phyloP scores from a whole-genome alignment of 1,284 basidiomycete species.

The Ustilago xerochloae region DNA sequence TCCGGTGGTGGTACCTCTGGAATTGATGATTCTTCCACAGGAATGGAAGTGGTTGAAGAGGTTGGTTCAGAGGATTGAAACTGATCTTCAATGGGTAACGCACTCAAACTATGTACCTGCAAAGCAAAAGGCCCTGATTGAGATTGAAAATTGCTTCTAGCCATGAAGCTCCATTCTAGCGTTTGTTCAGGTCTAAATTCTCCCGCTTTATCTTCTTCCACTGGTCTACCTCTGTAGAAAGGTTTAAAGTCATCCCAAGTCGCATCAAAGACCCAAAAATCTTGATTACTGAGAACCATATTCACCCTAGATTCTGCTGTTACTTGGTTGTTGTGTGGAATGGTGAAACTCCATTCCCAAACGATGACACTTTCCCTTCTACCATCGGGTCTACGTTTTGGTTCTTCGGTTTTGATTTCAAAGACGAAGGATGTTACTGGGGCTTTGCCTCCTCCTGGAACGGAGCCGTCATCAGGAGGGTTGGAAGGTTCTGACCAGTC shows the following conservation, averaged over 20 bases:
- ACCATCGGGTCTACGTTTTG: slow-evolving; percentile 66
- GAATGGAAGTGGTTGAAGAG: not conserved
- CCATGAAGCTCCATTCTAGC: slow-evolving; percentile 60
- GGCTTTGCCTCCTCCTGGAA: slow-evolving; percentile 36
- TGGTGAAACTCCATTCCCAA: slow-evolving; percentile 70
- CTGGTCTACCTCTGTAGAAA: slow-evolving; percentile 70
- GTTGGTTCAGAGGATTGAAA: not conserved
- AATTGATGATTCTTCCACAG: not conserved
- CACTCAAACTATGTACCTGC: slow-evolving; percentile 39
- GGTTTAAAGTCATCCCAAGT: slow-evolving; percentile 69
- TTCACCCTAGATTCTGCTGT: slow-evolving; percentile 7
- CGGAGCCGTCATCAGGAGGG: slow-evolving; percentile 9
- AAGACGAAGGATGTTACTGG: slow-evolving; percentile 68
- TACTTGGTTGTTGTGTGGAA: slow-evolving; percentile 21
- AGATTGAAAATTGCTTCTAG: slow-evolving; percentile 53
- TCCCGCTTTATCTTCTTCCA: slow-evolving; percentile 46
- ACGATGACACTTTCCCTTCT: slow-evolving; percentile 68
- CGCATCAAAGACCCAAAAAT: slow-evolving; percentile 57
- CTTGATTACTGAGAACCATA: slow-evolving; percentile 17
- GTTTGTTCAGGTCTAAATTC: slow-evolving; percentile 42
- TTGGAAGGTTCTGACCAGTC: slow-evolving; percentile 16
- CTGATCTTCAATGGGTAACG: slow-evolving; percentile 14
- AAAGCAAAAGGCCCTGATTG: slow-evolving; percentile 52
- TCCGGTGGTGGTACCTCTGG: not conserved
- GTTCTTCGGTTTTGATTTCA: slow-evolving; percentile 69